Base-by-base conservation (phyloP, 2,329 filamentous ascomycete genomes). In the Fulvia fulva region DNA sequence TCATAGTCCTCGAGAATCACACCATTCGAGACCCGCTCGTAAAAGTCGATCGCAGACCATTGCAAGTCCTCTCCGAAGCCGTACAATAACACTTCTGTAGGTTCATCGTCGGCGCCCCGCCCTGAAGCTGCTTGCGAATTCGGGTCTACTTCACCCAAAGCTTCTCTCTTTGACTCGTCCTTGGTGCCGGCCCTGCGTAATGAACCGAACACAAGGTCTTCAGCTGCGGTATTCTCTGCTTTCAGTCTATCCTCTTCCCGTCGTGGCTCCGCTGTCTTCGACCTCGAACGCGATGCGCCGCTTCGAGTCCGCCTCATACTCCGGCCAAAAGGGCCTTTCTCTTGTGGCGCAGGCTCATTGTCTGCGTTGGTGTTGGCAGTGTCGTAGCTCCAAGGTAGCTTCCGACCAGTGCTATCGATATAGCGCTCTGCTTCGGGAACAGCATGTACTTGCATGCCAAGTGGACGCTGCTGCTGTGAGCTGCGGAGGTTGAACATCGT, bases 1-100 rank as follows among this genome's bases (percentile, higher is more conserved):
- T 91, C 86, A 74, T 97, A 97, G 75, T 97, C 92, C 76, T 97
- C 93, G 74, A 92, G 92, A 71, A 97, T 90, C 62, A 85, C 78
- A 25, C 92, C 92, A 30, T 77, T 75, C 6, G 90, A 93, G 44
- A 96, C 86, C 60, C 87, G 84, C 77, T 97, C 93, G 76, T 89
- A 97, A 75, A 90, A 90, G 65, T 89, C 86, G 67, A 97, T 87
- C 32, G 91, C 91, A 26, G 92, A 91, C 82, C 94, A 97, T 70
- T 86, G 83, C 7, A 74, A 71, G 4, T 83, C 80, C 81, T 75
- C 87, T 77, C 73, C 84, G 75, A 92, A 97, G 28, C 93, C 93
- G 65, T 92, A 89, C 16, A 97, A 80, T 56, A 96, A 85, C 62
- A 96, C 84, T 75, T 97, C 91, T 41, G 89, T 88, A 1, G 86